Conservation (phyloP, 176 grass and related monocot species). For the Carex kokanica region DNA sequence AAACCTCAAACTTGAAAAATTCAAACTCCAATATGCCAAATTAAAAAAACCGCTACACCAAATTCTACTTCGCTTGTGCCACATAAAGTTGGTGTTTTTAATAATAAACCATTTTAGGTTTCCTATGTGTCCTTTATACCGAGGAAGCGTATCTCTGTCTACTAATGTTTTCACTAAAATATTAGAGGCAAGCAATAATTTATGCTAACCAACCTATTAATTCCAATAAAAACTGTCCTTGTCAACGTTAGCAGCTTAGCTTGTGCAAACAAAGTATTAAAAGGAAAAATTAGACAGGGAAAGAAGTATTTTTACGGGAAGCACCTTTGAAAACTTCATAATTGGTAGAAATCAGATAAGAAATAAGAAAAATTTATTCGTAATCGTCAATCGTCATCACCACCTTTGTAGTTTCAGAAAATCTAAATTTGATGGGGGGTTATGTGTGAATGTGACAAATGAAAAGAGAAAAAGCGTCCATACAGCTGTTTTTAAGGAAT, state of each 20-base stretch:
- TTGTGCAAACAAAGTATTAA: not conserved
- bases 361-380: too few relatives aligned
- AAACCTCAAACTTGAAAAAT: not conserved
- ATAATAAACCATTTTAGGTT: not conserved
- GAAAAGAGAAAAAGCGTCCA: not conserved
- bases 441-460: not conserved
- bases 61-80: not conserved
- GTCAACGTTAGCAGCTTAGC: not conserved
- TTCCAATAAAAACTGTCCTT: not conserved
- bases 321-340: not conserved
- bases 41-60: not conserved
- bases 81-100: not conserved
- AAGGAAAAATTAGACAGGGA: not conserved
- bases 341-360: too few relatives aligned
- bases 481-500: not conserved
- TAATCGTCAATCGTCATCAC: not conserved
- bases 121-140: not conserved
- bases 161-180: not conserved
- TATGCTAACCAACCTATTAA: not conserved
- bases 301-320: not conserved
- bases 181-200: slow-evolving; percentile 6
- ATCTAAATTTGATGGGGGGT: not conserved
- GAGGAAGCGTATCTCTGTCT: not conserved
- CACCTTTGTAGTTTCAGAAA: not conserved
- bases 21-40: not conserved